Conservation (phyloP, 2,329 filamentous ascomycete genomes). For the Pyricularia pennisetigena region DNA sequence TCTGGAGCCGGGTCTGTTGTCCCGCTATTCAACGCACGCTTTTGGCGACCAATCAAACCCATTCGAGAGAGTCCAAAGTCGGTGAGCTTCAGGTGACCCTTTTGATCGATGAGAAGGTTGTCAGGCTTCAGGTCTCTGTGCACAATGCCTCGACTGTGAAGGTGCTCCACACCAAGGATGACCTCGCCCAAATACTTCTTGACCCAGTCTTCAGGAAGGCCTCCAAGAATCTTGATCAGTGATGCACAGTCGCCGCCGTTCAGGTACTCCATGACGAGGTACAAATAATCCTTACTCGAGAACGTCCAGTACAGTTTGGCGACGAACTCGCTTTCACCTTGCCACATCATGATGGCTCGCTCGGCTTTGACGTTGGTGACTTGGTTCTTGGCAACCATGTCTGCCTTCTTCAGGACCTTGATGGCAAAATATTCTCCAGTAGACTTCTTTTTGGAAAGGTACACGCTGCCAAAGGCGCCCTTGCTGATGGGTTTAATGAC, state of each 20-base stretch:
- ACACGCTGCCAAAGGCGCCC: constrained; percentile 95
- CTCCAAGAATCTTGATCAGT: constrained; percentile 86
- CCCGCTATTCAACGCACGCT: constrained; percentile 73
- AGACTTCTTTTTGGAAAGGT: constrained; percentile 95
- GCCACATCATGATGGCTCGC: constrained; percentile 99
- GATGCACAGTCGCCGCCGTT: constrained; percentile 97
- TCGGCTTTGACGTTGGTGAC: constrained; percentile 99
- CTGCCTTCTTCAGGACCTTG: constrained; percentile 97
- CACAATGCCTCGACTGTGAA: constrained; percentile 89
- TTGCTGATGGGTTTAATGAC: constrained; percentile 99
- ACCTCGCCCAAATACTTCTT: constrained; percentile 97
- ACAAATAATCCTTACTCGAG: constrained; percentile 97
- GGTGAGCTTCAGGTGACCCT: constrained; percentile 91
- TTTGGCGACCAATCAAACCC: constrained; percentile 93
- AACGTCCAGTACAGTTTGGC: constrained; percentile 99
- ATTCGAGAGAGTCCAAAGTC: constrained; percentile 96
- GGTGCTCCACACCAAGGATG: constrained; percentile 89
- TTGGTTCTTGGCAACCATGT: constrained; percentile 99
- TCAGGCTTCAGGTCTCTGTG: constrained; percentile 96
- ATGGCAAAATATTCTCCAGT: constrained; percentile 98
- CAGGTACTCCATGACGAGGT: constrained; percentile 97
- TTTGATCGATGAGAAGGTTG: constrained; percentile 93
- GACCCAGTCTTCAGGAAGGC: constrained; percentile 91
- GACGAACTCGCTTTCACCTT: constrained; percentile 97
- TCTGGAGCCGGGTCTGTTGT: constrained; percentile 81